Base-by-base conservation (phyloP, 2,329 filamentous ascomycete species). In the Diplodia mutila region DNA sequence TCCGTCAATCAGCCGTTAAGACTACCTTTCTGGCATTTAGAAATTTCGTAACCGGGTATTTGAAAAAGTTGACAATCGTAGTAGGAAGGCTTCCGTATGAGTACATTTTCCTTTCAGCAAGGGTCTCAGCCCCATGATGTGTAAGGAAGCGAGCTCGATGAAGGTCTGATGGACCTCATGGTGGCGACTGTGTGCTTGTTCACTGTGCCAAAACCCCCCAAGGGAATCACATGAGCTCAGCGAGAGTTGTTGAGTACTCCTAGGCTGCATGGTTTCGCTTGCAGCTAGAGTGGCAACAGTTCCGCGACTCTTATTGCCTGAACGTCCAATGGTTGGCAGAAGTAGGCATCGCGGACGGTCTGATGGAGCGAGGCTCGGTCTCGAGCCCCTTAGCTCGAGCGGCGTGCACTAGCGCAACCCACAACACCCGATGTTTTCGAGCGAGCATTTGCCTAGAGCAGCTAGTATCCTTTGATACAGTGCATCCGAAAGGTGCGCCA, bases 1-100 rank as follows among this genome's bases (percentile, higher is more conserved):
- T 21, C 55, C 39, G 25, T 59, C 29, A 32, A 61, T 29, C 39
- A 32, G 39, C 55, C 55, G 55, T 61, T 18, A 34, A 61, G n/a
- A 48, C 25, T 8, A 61, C 18, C 6, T 61, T n/a, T 21, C 39
- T 48, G 46, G 55, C 39, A 18, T 48, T n/a, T 1, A 48, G 12
- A 61, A 42, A 4, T 59, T 48, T 61, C 55, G 25, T 48, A 32
- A 48, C 39, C 55, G 55, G 55, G 55, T 61, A 61, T 61, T 48
- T 21, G 39, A 14, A 42, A n/a, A 61, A 61, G 34, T 48, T 32
- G 55, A 61, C 55, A 25, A 49, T 48, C 5, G 27, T 39, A 5
- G 32, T 27, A 12, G 25, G 25, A 48, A 39, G 27, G 37, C 16
- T 29, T 25, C 54, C 37, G 9, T 27, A 12, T 52, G 49, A 52